These are phyloP conservation scores for Triangularia setosa DNA, from an alignment of 2,329 filamentous ascomycete species.

Conservation along the genomic window DNA sequence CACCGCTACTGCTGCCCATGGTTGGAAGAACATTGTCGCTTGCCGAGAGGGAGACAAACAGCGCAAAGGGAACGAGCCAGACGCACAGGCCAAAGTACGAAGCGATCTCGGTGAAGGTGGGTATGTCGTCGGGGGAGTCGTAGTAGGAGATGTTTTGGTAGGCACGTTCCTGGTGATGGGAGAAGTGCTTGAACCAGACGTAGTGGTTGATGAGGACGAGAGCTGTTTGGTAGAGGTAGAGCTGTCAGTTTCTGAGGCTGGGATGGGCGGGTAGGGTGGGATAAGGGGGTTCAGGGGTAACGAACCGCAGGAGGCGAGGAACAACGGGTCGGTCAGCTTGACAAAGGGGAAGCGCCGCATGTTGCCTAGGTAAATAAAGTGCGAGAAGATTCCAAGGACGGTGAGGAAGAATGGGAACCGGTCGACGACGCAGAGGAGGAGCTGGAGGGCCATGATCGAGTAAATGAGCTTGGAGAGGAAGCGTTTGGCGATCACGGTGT, in stretches of 20 bases:
- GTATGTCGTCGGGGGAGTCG: slow-evolving; percentile 58
- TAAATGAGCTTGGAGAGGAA: slow-evolving; percentile 86
- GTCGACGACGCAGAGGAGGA: slow-evolving; percentile 74
- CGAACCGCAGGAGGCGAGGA: slow-evolving; percentile 76
- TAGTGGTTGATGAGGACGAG: slow-evolving; percentile 90
- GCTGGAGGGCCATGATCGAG: slow-evolving; percentile 68
- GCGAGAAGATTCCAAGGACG: slow-evolving; percentile 70
- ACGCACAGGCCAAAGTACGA: slow-evolving; percentile 95
- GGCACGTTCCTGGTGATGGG: slow-evolving; percentile 53
- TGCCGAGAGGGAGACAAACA: slow-evolving; percentile 91
- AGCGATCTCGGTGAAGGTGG: slow-evolving; percentile 88
- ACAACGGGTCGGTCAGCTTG: slow-evolving; percentile 81
- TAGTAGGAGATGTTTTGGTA: slow-evolving; percentile 59
- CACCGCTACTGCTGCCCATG: slow-evolving; percentile 68
- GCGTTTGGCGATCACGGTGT: slow-evolving; percentile 87
- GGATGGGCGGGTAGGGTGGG: neutral
- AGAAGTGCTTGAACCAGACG: slow-evolving; percentile 94
- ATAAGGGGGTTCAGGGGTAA: slow-evolving; percentile 7
- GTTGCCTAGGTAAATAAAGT: slow-evolving; percentile 85
- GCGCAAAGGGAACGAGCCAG: slow-evolving; percentile 90
- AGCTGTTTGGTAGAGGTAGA: slow-evolving; percentile 40
- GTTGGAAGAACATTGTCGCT: slow-evolving; percentile 93
- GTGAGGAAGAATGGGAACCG: slow-evolving; percentile 76
- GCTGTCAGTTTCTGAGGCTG: neutral
- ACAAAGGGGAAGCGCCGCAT: slow-evolving; percentile 72